phyloP scores from a whole-genome alignment of 495 filamentous ascomycete genomes.

The Talaromyces thailandensis region DNA sequence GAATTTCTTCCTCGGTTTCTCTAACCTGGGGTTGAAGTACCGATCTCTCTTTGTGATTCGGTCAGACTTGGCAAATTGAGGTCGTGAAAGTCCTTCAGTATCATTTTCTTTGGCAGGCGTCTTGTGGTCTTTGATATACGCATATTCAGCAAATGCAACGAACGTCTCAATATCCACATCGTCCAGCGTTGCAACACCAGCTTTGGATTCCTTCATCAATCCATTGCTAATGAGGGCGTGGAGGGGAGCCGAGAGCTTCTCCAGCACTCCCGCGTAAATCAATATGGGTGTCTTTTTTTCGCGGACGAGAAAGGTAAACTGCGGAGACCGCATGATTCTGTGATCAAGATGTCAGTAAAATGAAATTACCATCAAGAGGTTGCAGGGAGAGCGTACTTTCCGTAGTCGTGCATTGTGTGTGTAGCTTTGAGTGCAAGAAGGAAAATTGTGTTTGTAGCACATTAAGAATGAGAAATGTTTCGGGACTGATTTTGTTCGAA shows the following conservation, averaged over 20 bases:
- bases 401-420: too few species aligned
- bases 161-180: slow-evolving; percentile 13
- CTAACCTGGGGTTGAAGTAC: too few species aligned
- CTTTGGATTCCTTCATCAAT: slow-evolving; percentile 8
- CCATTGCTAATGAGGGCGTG: slow-evolving; percentile 9
- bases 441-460: too few species aligned
- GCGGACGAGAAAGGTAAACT: background rate
- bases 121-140: slow-evolving; percentile 13
- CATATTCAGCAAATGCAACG: slow-evolving; percentile 11
- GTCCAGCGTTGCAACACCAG: slow-evolving; percentile 1
- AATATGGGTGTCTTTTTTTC: background rate
- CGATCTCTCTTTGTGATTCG: too few species aligned
- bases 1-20: too few species aligned
- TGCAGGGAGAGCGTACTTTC: too few species aligned
- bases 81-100: too few species aligned
- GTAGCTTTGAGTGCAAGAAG: too few species aligned
- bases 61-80: too few species aligned
- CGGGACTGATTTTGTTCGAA: too few species aligned
- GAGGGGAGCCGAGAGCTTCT: slow-evolving; percentile 3
- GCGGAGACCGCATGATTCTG: background rate
- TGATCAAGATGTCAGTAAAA: background rate
- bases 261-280: background rate
- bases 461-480: too few species aligned
- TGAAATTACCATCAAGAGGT: too few species aligned
- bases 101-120: background rate